These are phyloP conservation scores for Trypanosoma platydactyli DNA, from an alignment of 208 protist species.

Conservation along the genomic window DNA sequence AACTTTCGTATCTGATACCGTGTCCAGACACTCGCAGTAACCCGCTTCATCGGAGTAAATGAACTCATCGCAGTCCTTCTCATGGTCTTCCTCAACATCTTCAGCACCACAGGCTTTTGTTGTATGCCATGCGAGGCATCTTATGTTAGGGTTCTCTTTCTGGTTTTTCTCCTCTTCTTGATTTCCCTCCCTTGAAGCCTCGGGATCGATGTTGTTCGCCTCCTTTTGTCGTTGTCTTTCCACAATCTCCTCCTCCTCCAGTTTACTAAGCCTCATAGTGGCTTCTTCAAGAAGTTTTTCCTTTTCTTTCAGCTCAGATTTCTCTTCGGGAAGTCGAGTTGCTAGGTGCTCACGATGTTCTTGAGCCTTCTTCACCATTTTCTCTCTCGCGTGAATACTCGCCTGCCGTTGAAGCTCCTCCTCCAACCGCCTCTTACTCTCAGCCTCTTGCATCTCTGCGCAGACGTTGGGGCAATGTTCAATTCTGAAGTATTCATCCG, in stretches of 20 bases:
- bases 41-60: slow-evolving; percentile 39
- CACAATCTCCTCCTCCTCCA: slow-evolving; percentile 32
- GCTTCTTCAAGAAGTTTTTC: slow-evolving; percentile 19
- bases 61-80: slow-evolving; percentile 40
- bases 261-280: slow-evolving; percentile 11
- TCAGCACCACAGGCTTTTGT: slow-evolving; percentile 38
- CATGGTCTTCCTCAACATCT: slow-evolving; percentile 22
- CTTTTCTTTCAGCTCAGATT: slow-evolving; percentile 12
- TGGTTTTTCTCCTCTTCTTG: slow-evolving; percentile 3
- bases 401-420: slow-evolving; percentile 27
- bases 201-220: slow-evolving; percentile 29
- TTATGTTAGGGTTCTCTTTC: slow-evolving; percentile 11
- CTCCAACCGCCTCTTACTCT: slow-evolving; percentile 25
- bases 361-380: slow-evolving; percentile 31
- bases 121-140: slow-evolving; percentile 47
- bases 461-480: slow-evolving; percentile 70
- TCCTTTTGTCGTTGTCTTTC: slow-evolving; percentile 30
- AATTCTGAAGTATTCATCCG: slow-evolving; percentile 68
- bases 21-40: slow-evolving; percentile 54
- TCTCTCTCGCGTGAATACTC: slow-evolving; percentile 24
- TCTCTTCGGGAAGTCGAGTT: slow-evolving; percentile 26
- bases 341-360: slow-evolving; percentile 26
- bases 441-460: slow-evolving; percentile 38
- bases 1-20: slow-evolving; percentile 8
- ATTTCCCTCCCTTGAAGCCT: slow-evolving; percentile 21